A percentile compares a stretch with the other conserved stretches of the same genome.
These are phyloP conservation scores for Abrus precatorius DNA, from an alignment of 306 rosid species.

Conservation along the genomic window DNA sequence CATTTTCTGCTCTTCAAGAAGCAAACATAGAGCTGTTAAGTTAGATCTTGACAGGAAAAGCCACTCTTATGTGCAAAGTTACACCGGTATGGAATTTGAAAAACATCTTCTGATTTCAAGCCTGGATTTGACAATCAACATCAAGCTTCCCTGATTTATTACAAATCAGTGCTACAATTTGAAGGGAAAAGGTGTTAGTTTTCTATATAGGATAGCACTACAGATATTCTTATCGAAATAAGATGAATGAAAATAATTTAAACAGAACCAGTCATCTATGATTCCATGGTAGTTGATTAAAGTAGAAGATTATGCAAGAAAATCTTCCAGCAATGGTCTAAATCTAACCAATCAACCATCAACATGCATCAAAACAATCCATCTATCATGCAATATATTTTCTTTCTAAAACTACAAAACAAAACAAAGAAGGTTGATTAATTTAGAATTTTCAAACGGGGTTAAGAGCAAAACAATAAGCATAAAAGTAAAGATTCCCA, in stretches of 20 bases:
- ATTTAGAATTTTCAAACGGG: neutral
- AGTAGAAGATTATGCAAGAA: slow-evolving; percentile 5
- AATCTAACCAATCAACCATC: neutral
- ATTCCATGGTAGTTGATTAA: neutral
- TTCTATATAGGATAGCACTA: neutral
- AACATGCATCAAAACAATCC: neutral
- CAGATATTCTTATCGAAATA: neutral
- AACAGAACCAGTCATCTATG: neutral
- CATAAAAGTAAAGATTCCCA: neutral
- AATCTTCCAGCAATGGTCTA: neutral
- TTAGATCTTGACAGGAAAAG: slow-evolving; percentile 12
- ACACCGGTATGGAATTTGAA: neutral
- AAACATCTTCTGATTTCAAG: neutral
- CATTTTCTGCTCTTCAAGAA: slow-evolving; percentile 49
- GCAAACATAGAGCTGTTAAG: slow-evolving; percentile 21
- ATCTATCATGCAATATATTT: neutral
- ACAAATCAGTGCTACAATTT: slow-evolving; percentile 13
- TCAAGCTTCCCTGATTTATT: slow-evolving; percentile 16
- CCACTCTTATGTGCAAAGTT: slow-evolving; percentile 15
- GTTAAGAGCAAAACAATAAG: neutral
- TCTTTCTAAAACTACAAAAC: neutral
- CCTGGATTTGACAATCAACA: slow-evolving; percentile 29
- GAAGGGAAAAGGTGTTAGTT: neutral
- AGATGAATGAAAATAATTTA: slow-evolving; percentile 8
- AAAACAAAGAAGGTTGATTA: neutral